Base-by-base conservation (phyloP, 2,329 filamentous ascomycete species). In the Ramularia collo-cygni region DNA sequence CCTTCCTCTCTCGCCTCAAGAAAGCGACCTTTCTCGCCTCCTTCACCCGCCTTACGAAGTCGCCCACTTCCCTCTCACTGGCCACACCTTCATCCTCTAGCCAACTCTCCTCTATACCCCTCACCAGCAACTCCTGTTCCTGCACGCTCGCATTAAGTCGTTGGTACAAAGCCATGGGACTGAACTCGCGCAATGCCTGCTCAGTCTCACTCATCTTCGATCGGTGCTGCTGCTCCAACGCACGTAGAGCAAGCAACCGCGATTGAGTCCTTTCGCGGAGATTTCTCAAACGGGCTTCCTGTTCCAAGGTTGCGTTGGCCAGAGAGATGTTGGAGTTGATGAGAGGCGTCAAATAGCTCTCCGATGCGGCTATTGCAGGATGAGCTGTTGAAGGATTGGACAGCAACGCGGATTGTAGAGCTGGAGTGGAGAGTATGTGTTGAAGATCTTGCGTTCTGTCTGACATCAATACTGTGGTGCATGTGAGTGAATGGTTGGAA, bases 131-230 rank as follows among this genome's bases (percentile, higher is more conserved):
- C 50, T 89, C 87, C 64, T 95, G 89, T 68, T 96, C 90, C 37
- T 77, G 76, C 12, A 93, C 79, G 8, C 79, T 81, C 43, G 83
- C 82, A 32, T 72, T 79, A 8, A 96, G 70, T 37, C 84, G 75
- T 63, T 89, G 84, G 59, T 96, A 95, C 55, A 96, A 69, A 30
- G 85, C 83, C 30, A 86, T 83, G 0, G 90, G 88, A 17, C 85
- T 85, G 66, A 94, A 96, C 1, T 85, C 85, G 26, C 79, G 77
- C 44, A 96, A 69, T 5, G 85, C 87, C 37, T 78, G 73, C 61
- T 96, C 92, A 76, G 95, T 92, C 54, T 92, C 87, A 1, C 77
- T 73, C 63, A 96, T 86, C 63, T 92, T 93, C 52, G 84, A 77
- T 40, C 82, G 79, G 85, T 92, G 96, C 57, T 90, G 83, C n/a